Evolutionary conservation across 768 basidiomycete species (phyloP).

Genomic region (Crepidotus variabilis): DNA sequence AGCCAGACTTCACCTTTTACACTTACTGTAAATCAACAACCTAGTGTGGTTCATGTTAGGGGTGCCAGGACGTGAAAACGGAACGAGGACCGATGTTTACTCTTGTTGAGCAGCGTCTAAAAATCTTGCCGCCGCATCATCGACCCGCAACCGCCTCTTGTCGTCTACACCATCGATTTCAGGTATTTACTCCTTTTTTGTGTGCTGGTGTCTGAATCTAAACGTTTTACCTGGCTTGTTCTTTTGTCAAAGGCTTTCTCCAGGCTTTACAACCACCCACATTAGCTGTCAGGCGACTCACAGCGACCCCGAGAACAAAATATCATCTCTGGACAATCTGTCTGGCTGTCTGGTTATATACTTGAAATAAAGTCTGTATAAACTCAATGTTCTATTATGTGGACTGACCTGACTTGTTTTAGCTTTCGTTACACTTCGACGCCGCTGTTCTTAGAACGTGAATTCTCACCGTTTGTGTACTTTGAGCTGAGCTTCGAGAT

Average conservation of each 20-base stretch:
- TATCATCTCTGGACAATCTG: neutral
- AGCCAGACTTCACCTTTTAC: too few relatives aligned
- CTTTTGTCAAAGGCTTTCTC: neutral
- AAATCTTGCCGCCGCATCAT: constrained; percentile 14
- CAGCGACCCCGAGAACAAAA: neutral
- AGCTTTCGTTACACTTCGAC: neutral
- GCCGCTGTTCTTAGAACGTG: neutral
- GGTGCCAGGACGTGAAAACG: neutral
- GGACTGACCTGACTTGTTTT: neutral
- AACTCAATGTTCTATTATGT: neutral
- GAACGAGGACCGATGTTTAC: constrained; percentile 13
- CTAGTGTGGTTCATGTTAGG: neutral
- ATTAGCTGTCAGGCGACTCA: neutral
- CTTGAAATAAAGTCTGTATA: neutral
- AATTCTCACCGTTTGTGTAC: neutral
- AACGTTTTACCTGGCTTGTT: neutral
- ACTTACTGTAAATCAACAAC: too few relatives aligned
- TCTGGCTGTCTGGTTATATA: neutral
- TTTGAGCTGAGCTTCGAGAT: neutral
- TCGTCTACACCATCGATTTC: constrained; percentile 10
- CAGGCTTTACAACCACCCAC: neutral
- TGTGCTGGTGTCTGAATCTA: neutral
- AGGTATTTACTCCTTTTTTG: constrained; percentile 2
- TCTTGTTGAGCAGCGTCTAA: constrained; percentile 24
- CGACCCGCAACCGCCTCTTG: constrained; percentile 5